Percentiles rank a stretch among this genome's conserved stretches.
Conservation (phyloP, 352 stramenopile genomes). For the Peronospora belbahrii region DNA sequence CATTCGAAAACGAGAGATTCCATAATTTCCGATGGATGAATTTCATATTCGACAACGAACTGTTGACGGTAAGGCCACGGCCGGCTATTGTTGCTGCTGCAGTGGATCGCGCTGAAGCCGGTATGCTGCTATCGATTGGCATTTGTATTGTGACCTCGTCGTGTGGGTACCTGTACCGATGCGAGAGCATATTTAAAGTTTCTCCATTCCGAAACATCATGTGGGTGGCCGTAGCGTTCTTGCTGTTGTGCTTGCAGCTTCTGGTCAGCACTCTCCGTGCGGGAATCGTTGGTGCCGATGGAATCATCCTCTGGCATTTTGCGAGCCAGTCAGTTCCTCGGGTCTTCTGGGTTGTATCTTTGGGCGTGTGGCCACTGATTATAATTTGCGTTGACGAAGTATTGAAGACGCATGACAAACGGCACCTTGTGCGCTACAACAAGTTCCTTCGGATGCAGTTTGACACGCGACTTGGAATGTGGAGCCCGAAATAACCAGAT, state of each 20-base stretch:
- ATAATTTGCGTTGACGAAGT: slow-evolving; percentile 55
- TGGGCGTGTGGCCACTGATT: slow-evolving; percentile 56
- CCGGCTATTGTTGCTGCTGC: slow-evolving; percentile 42
- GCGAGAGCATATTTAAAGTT: slow-evolving; percentile 56
- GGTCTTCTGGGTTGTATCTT: slow-evolving; percentile 42
- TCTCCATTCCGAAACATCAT: slow-evolving; percentile 68
- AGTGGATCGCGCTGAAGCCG: slow-evolving; percentile 63
- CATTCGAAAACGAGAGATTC: slow-evolving; percentile 18
- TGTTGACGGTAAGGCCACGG: slow-evolving; percentile 41
- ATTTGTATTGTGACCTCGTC: slow-evolving; percentile 65
- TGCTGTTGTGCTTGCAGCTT: slow-evolving; percentile 45
- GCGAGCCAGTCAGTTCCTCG: slow-evolving; percentile 42
- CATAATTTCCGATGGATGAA: slow-evolving; percentile 46
- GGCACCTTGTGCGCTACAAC: slow-evolving; percentile 72
- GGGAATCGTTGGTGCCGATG: slow-evolving; percentile 40
- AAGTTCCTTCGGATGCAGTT: slow-evolving; percentile 87
- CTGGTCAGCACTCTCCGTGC: slow-evolving; percentile 35
- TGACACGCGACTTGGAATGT: slow-evolving; percentile 83
- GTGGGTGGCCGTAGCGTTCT: slow-evolving; percentile 36
- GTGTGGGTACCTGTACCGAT: slow-evolving; percentile 67
- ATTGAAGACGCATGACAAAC: slow-evolving; percentile 67
- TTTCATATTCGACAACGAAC: slow-evolving; percentile 45
- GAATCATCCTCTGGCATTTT: slow-evolving; percentile 44
- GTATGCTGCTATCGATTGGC: slow-evolving; percentile 63
- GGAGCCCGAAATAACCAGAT: slow-evolving; percentile 68